Base-by-base conservation (phyloP, 768 basidiomycete species). In the Favolaschia claudopus region DNA sequence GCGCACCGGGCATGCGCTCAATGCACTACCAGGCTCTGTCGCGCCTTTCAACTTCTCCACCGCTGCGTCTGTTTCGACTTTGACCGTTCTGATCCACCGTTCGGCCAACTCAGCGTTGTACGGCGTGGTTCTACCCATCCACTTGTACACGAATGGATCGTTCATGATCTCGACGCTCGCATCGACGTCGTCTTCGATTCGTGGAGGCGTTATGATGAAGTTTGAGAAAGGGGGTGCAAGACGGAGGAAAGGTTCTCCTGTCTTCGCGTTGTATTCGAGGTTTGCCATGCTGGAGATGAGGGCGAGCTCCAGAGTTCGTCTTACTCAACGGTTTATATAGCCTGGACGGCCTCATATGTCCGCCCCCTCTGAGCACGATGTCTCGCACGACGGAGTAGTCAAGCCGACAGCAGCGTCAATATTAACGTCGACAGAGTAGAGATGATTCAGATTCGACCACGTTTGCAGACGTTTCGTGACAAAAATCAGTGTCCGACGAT, bases 191-290 rank as follows among this genome's bases (percentile, higher is more conserved):
- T 69, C 70, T 45, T n/a, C n/a, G n/a, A 70, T 49, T 33, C 85
- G 81, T 13, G 81, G 82, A 15, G 85, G 77, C 3, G 85, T 85
- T 44, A 85, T 67, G 53, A 85, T 78, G 47, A 86, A 82, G 59
- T 69, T 58, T 1, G 76, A 63, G 58, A 79, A 74, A 1, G 80
- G 83, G 24, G 70, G 44, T 0, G 81, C 74, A n/a, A 87, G 79
- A 13, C 79, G 79, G 17, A 87, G 73, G 67, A 77, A 85, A 3
- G 79, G 82, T 65, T 86, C 83, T 36, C 76, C 77, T 1, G 79
- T 84, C 27, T 50, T 54, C 7, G 67, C 20, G 61, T 82, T 73
- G 33, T 73, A 57, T 55, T 76, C 71, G n/a, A 78, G 47, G n/a
- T n/a, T n/a, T n/a, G n/a, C n/a, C n/a, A n/a, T n/a, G n/a, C n/a